Percentiles rank a stretch among this genome's conserved stretches.
Evolutionary conservation across 306 rosid genomes (phyloP).

Genomic region (Quercus engelmannii): DNA sequence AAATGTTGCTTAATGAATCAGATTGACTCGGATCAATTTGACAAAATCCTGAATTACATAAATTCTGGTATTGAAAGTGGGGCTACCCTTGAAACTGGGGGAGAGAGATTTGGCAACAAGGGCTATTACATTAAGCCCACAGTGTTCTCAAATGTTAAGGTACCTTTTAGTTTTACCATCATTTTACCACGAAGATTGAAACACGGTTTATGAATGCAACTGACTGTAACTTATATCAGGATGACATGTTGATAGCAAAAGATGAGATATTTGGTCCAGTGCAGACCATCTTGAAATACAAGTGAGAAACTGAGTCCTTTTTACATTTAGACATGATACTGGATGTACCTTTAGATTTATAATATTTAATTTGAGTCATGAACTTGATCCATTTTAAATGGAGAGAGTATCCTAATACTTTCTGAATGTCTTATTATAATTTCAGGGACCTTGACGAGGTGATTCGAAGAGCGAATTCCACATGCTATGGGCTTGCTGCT

Average conservation of each 20-base stretch:
- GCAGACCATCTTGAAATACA: constrained; percentile 79
- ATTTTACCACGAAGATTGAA: neutral
- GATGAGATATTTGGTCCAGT: constrained; percentile 97
- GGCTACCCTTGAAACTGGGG: constrained; percentile 86
- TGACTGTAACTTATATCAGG: constrained; percentile 41
- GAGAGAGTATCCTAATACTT: too few relatives aligned
- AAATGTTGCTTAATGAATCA: constrained; percentile 21
- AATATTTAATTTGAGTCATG: too few relatives aligned
- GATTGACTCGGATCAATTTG: constrained; percentile 75
- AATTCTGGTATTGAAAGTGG: constrained; percentile 69
- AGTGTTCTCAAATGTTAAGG: constrained; percentile 85
- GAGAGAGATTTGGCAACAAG: constrained; percentile 64
- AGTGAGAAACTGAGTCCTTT: constrained; percentile 38
- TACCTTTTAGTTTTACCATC: constrained; percentile 19
- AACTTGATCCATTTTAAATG: too few relatives aligned
- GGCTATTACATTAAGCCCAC: constrained; percentile 87
- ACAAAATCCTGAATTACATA: constrained; percentile 70
- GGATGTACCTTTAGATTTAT: too few relatives aligned
- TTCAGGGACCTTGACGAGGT: constrained; percentile 71
- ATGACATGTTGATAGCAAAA: constrained; percentile 72
- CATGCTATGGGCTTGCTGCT: constrained; percentile 82
- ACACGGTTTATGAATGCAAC: neutral
- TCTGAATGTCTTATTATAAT: neutral
- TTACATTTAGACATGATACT: neutral
- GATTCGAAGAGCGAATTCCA: constrained; percentile 61